Base-by-base conservation (phyloP, 352 stramenopile genomes). In the Phytophthora boehmeriae region DNA sequence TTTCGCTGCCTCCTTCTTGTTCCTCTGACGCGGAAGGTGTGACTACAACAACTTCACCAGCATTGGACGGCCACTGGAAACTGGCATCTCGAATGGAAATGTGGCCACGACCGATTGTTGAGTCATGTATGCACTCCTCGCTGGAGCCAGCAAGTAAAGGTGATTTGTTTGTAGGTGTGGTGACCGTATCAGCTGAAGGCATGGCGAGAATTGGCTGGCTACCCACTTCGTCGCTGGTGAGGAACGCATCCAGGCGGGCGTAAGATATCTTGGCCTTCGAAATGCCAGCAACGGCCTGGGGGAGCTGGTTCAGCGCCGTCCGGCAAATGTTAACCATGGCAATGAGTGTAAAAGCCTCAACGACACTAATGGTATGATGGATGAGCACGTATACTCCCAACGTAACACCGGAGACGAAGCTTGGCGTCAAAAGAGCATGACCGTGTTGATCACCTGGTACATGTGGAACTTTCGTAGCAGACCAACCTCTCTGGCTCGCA, bases 401-500 rank as follows among this genome's bases (percentile, higher is more conserved):
- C 5, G 62, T 68, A 0, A 19, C 47, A 1, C 56, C 66, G 0
- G 66, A 68, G 0, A 71, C 28, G 38, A 77, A 71, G 2, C 46
- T 68, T 1, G 73, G 68, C 16, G 71, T 75, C 30, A 75, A 34
- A 53, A 73, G 0, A 80, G 52, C 61, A 72, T 63, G 17, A 76
- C 62, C 11, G 66, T 75, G 42, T 81, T 83, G 55, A 74, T 30
- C 1, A 80, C 66, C 36, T 72, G 64, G 20, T 76, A 67, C 54
- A 32, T 54, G 41, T 83, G 54, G 57, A 78, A 80, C 19, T 57
- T 55, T 35, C 74, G 71, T 11, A 79, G 25, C 9, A 80, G 39
- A 47, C 42, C 23, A 28, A 87, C 66, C 32, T 89, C 80, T 19
- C 50, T 55, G 2, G 62, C 63, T 5, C 80, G 77, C 10, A 89